A percentile compares a stretch with the other conserved stretches of the same genome.
These are phyloP conservation scores for Fomitopsis pulvina DNA, from an alignment of 768 basidiomycete genomes.

Conservation along the genomic window DNA sequence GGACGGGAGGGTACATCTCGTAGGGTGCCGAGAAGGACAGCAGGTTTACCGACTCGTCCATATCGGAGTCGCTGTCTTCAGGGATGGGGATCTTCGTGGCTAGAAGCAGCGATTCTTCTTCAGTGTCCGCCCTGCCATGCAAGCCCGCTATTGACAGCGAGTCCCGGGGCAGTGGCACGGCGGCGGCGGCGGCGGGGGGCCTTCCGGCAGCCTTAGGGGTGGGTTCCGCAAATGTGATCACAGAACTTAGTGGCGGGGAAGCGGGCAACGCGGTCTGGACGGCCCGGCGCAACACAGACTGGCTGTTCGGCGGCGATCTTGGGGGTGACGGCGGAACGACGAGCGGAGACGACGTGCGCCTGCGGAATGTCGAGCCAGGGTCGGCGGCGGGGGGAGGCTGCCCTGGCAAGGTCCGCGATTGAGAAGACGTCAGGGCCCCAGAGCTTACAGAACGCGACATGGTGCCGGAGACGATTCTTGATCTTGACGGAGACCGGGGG, in stretches of 20 bases:
- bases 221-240: conserved; percentile 12
- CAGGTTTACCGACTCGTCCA: conserved; percentile 47
- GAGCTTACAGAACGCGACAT: conserved; percentile 19
- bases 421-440: conserved; percentile 9
- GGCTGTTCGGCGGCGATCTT: conserved; percentile 20
- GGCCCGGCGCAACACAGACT: conserved; percentile 23
- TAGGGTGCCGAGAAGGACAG: conserved; percentile 71
- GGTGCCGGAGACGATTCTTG: conserved; percentile 15
- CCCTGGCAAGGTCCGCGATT: conserved; percentile 7
- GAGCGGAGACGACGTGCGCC: conserved; percentile 19
- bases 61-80: conserved; percentile 64
- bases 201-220: conserved; percentile 8
- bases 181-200: conserved; percentile 13
- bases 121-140: conserved; percentile 29
- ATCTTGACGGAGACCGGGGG: conserved; percentile 13
- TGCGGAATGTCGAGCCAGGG: conserved; percentile 11
- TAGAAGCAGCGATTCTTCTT: conserved; percentile 60
- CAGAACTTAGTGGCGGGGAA: conserved; percentile 22
- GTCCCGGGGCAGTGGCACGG: conserved; percentile 35
- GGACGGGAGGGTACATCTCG: conserved; percentile 36
- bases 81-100: conserved; percentile 74
- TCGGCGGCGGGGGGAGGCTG: conserved; percentile 17
- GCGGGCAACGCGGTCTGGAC: conserved; percentile 28
- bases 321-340: conserved; percentile 10
- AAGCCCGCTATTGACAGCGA: conserved; percentile 33